phyloP scores from a whole-genome alignment of 306 rosid species.

The Alnus glutinosa region DNA sequence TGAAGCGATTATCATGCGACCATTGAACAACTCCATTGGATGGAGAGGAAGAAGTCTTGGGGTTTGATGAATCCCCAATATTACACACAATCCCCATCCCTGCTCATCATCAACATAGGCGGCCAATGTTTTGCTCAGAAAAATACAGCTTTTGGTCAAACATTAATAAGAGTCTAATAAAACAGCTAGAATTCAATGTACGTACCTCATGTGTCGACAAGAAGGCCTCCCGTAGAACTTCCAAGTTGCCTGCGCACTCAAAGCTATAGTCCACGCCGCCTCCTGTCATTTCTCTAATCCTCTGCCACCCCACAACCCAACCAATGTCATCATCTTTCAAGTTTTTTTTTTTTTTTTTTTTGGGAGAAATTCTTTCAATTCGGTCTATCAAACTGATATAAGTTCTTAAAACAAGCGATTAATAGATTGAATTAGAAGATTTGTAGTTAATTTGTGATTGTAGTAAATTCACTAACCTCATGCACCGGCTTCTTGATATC shows the following conservation, averaged over 20 bases:
- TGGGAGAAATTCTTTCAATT: not conserved
- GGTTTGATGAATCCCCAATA: constrained; percentile 63
- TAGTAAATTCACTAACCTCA: constrained; percentile 47
- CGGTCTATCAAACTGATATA: no score
- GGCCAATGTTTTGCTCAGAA: no score
- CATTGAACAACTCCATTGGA: constrained; percentile 80
- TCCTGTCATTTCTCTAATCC: constrained; percentile 45
- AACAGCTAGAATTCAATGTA: not conserved
- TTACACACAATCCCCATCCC: constrained; percentile 86
- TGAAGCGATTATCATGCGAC: constrained; percentile 54
- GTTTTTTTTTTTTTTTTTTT: not conserved
- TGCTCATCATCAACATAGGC: constrained; percentile 15
- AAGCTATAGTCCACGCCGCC: constrained; percentile 77
- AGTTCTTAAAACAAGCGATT: no score
- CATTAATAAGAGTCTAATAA: no score
- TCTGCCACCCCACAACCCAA: constrained; percentile 39
- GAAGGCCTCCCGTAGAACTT: constrained; percentile 63
- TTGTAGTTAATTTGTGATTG: not conserved
- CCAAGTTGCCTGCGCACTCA: constrained; percentile 62
- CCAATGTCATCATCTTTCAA: not conserved
- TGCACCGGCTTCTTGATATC: constrained; percentile 53
- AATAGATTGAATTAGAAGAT: no score
- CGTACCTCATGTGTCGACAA: constrained; percentile 61
- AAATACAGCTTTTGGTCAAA: no score
- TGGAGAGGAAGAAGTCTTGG: constrained; percentile 71